Conservation (phyloP, 2,329 filamentous ascomycete species). For the Bipolaris sorokiniana region DNA sequence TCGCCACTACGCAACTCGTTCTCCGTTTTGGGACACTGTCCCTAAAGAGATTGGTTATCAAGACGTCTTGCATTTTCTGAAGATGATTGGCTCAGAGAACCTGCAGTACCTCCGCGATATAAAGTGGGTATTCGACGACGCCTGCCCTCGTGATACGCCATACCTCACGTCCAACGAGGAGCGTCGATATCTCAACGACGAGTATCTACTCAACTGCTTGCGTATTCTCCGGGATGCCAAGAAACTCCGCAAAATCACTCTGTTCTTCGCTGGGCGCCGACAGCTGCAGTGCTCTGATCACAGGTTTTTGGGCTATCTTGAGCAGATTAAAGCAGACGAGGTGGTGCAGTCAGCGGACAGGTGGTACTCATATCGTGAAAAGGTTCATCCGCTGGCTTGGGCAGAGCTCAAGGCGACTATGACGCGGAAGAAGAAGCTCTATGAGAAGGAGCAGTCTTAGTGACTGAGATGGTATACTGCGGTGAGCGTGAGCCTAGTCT, state of each 20-base stretch:
- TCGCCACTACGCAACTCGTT: slow-evolving; percentile 47
- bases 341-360: slow-evolving; percentile 35
- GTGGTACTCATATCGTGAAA: slow-evolving; percentile 32
- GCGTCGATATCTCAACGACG: slow-evolving; percentile 58
- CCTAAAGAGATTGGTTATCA: slow-evolving; percentile 58
- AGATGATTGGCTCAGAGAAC: slow-evolving; percentile 56
- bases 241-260: slow-evolving; percentile 51
- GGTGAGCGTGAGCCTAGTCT: too few species aligned
- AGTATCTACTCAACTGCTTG: slow-evolving; percentile 54
- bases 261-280: slow-evolving; percentile 54
- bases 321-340: slow-evolving; percentile 53
- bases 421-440: slow-evolving; percentile 48
- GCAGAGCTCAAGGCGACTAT: slow-evolving; percentile 43
- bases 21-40: slow-evolving; percentile 49
- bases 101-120: slow-evolving; percentile 55
- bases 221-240: slow-evolving; percentile 52
- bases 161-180: slow-evolving; percentile 48
- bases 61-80: slow-evolving; percentile 54
- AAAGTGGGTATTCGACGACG: slow-evolving; percentile 55
- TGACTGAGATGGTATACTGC: neutral
- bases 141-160: slow-evolving; percentile 50
- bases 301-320: slow-evolving; percentile 55
- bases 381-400: slow-evolving; percentile 44
- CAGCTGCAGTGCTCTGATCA: slow-evolving; percentile 44
- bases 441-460: slow-evolving; percentile 22